Base-by-base conservation (phyloP, 768 basidiomycete species). In the Leccinum aurantiacum region DNA sequence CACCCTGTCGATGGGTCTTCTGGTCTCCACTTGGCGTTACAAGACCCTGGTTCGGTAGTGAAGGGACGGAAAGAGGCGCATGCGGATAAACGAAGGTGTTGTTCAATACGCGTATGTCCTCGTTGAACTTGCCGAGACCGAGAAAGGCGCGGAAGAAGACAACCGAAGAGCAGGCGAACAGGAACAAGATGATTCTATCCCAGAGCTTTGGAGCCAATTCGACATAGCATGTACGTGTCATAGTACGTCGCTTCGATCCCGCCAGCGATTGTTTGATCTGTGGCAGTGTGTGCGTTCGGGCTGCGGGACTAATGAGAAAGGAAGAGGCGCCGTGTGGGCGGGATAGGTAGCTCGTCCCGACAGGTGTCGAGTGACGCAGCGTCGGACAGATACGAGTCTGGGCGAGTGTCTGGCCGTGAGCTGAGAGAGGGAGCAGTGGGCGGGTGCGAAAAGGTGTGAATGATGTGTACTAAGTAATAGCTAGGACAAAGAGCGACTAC, bases 121-220 rank as follows among this genome's bases (percentile, higher is more conserved):
- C 35, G 54, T 59, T 54, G 22, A 47, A 33, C 33, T n/a, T 10
- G 7, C 63, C 63, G 19, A 73, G 60, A 47, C 73, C 71, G 25
- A 70, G 35, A 33, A 72, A 38, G 56, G 73, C 69, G 24, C 51
- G 67, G 53, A 73, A 46, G 60, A 72, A 74, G 54, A 29, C 37
- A 35, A 73, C 54, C 41, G 69, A 48, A 48, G 63, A 69, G 38
- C 61, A 73, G 47, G 22, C 55, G 63, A 72, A 74, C 60, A 65
- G 41, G 58, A 64, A 14, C 29, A 71, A 41, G 56, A 73, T 47
- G 57, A 66, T 41, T 38, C 59, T 63, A n/a, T 71, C 69, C 67
- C 67, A 67, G 31, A 51, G 54, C 8, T 47, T 53, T 49, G 59
- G 60, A 52, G 69, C 60, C 41, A 44, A 58, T 35, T 56, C 44